Conservation (phyloP, 2,329 filamentous ascomycete species). For the Volutella citrinella region DNA sequence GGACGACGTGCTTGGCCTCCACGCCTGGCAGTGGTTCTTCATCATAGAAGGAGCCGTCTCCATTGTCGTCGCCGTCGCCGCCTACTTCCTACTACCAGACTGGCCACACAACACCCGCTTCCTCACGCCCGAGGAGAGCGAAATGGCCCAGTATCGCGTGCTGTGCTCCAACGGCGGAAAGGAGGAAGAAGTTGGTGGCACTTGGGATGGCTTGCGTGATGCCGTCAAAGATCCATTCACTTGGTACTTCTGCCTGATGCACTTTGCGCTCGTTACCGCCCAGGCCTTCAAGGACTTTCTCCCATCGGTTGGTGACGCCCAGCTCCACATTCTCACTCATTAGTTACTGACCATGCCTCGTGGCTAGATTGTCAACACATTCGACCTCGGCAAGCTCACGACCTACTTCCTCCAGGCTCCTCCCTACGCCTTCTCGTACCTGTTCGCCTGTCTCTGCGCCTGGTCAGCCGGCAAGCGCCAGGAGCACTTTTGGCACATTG, state of each 20-base stretch:
- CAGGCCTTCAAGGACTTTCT: constrained; percentile 41
- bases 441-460: constrained; percentile 34
- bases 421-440: constrained; percentile 39
- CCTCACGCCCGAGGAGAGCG: constrained; percentile 35
- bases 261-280: constrained; percentile 42
- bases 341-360: background rate
- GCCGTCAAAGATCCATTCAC: constrained; percentile 35
- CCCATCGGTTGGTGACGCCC: constrained; percentile 29
- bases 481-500: constrained; percentile 40
- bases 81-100: constrained; percentile 36
- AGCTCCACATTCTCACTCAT: too few relatives aligned
- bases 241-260: constrained; percentile 35
- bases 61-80: constrained; percentile 28
- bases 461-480: constrained; percentile 37
- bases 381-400: constrained; percentile 23
- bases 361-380: constrained; percentile 25
- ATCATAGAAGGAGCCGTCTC: constrained; percentile 35
- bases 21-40: constrained; percentile 42
- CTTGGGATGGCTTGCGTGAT: constrained; percentile 34
- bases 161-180: constrained; percentile 33
- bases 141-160: constrained; percentile 36
- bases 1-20: constrained; percentile 32
- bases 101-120: constrained; percentile 34
- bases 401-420: constrained; percentile 41
- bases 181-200: constrained; percentile 37